These are phyloP conservation scores for Eucalyptus sp. DNA, from an alignment of 345 rosid genomes.

Conservation along the genomic window DNA sequence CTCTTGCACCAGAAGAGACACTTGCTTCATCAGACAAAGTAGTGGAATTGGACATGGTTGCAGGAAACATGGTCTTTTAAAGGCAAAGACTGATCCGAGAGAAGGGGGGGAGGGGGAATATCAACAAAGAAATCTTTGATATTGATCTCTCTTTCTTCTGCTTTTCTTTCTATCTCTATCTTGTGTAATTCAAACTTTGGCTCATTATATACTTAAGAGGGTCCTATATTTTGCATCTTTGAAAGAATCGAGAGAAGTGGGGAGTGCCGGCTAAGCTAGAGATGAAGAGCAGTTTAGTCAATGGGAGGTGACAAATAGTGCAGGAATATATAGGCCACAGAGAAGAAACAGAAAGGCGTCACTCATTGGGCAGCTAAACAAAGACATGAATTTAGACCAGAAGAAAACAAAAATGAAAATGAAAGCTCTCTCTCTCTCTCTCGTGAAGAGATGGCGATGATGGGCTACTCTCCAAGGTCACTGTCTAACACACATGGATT, in stretches of 20 bases:
- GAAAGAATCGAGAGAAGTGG: not conserved
- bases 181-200: not conserved
- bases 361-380: slow-evolving; percentile 21
- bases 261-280: not conserved
- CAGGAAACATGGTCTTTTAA: slow-evolving; percentile 38
- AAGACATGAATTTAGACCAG: not conserved
- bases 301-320: slow-evolving; percentile 4
- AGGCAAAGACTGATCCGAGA: slow-evolving; percentile 34
- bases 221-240: not conserved
- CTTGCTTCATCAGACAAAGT: slow-evolving; percentile 64
- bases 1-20: slow-evolving; percentile 44
- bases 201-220: not conserved
- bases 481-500: not conserved
- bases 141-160: not conserved
- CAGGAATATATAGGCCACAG: slow-evolving; percentile 22
- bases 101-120: not conserved
- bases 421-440: slow-evolving; percentile 11
- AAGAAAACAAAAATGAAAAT: slow-evolving; percentile 19
- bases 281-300: slow-evolving; percentile 15
- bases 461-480: not conserved
- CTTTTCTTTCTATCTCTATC: not conserved
- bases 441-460: slow-evolving; percentile 59
- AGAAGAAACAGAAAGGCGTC: slow-evolving; percentile 50
- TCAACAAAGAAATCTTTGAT: slow-evolving; percentile 3
- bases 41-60: slow-evolving; percentile 43